Conservation (phyloP, 306 rosid genomes). For the Elaeagnus macrophylla region DNA sequence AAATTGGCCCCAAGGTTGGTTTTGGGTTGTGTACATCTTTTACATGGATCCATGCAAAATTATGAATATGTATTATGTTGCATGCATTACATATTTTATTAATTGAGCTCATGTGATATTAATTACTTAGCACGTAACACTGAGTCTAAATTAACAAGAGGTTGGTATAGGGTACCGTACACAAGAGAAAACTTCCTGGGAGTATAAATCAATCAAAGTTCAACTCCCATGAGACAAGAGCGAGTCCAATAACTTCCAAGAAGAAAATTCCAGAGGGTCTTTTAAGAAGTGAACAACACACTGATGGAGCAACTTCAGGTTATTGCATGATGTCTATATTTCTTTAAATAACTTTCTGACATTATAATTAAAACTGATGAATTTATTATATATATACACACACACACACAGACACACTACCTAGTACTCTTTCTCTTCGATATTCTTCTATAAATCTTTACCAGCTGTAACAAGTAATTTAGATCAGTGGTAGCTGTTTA, state of each 20-base stretch:
- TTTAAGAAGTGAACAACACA: neutral
- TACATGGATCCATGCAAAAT: slow-evolving; percentile 24
- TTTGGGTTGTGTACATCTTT: neutral
- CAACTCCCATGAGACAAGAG: too few species aligned
- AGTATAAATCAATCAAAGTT: too few species aligned
- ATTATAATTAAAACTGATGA: neutral
- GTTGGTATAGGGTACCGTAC: too few species aligned
- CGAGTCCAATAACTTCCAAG: neutral
- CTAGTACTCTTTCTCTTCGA: too few species aligned
- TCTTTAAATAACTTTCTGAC: neutral
- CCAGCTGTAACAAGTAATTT: too few species aligned
- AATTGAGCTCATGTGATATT: neutral
- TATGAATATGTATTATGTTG: neutral
- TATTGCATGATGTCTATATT: neutral
- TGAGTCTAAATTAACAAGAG: too few species aligned
- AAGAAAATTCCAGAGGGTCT: neutral
- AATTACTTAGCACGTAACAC: too few species aligned
- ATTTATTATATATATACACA: neutral
- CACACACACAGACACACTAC: too few species aligned
- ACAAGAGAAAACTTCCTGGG: too few species aligned
- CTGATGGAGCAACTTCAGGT: slow-evolving; percentile 6
- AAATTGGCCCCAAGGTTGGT: slow-evolving; percentile 3
- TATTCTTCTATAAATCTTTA: too few species aligned
- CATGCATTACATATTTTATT: neutral
- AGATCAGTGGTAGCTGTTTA: too few species aligned